A percentile compares a stretch with the other conserved stretches of the same genome.
phyloP scores from a whole-genome alignment of 164 flowering plant species.

The Santalum album region DNA sequence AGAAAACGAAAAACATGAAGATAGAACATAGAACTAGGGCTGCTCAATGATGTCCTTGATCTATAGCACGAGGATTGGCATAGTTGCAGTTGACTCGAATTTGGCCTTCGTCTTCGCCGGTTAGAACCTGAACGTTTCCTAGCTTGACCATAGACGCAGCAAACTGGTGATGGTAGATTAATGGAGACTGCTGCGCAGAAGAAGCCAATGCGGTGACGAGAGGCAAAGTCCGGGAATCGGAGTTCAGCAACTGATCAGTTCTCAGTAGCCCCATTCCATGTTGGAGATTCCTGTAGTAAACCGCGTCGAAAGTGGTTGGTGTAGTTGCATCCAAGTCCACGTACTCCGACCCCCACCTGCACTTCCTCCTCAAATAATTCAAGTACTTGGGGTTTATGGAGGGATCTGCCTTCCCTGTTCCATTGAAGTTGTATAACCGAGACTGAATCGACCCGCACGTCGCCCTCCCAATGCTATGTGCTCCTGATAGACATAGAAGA shows the following conservation, averaged over 20 bases:
- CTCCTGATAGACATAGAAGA: no score
- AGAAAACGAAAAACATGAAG: no score
- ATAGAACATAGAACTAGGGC: no score
- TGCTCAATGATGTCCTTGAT: neutral
- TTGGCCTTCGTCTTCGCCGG: slow-evolving; percentile 48
- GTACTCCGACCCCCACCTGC: slow-evolving; percentile 53
- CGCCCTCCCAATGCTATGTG: slow-evolving; percentile 79
- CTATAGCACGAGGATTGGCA: slow-evolving; percentile 23
- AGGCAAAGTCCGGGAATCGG: slow-evolving; percentile 7
- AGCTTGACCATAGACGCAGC: slow-evolving; percentile 69
- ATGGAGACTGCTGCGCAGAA: slow-evolving; percentile 16
- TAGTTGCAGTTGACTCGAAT: slow-evolving; percentile 45
- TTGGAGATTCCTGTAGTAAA: slow-evolving; percentile 51
- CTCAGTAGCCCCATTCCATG: slow-evolving; percentile 47
- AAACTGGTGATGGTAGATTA: slow-evolving; percentile 44
- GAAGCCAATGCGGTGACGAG: slow-evolving; percentile 10
- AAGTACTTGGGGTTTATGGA: slow-evolving; percentile 33
- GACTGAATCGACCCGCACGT: slow-evolving; percentile 87
- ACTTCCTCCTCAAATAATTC: slow-evolving; percentile 55
- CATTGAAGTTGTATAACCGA: slow-evolving; percentile 64
- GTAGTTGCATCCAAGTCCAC: slow-evolving; percentile 61
- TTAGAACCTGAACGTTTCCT: slow-evolving; percentile 44
- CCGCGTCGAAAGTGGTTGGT: slow-evolving; percentile 45
- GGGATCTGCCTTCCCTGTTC: slow-evolving; percentile 31
- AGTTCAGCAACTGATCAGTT: slow-evolving; percentile 46